Evolutionary conservation across 169 alveolate genomes (phyloP), one percentile per base, ranked within the genome.

Genomic region (Condylostoma magnum): DNA sequence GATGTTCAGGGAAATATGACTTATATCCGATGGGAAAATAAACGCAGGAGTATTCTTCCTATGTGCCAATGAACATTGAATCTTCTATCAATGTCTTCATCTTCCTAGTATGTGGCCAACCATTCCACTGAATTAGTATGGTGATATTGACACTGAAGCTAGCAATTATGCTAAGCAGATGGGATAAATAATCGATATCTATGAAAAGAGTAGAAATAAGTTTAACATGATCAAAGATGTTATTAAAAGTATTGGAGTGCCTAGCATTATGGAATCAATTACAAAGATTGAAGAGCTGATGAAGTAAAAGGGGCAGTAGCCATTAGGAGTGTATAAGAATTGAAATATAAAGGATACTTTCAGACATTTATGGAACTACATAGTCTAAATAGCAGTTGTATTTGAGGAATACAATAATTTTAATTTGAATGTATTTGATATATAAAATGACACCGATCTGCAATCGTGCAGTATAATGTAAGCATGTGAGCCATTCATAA

Each of bases 181-280:
- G 73, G 6, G n/a, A 1, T 6, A n/a, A 2, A 2, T 38, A 8
- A 22, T n/a, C 18, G 10, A 2, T 3, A 38, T 34, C 20, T 60
- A 38, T 41, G 2, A 1, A 6, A n/a, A 6, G 36, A 20, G 6
- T 8, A 60, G 22, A 2, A 8, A 15, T 20, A 15, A n/a, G 15
- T 12, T 38, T 60, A 27, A 33, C 15, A 22, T 60, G 43, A 60
- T 60, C 18, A 33, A 34, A 2, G 71, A 36, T 15, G 30, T 27
- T 12, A 36, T 60, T 38, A 41, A 41, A 27, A n/a, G 31, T 1
- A 22, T 60, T 36, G 71, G 71, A 34, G 71, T 60, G 36, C 22
- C n/a, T 60, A 38, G 31, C 6, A 6, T 60, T 15, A 1, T 60
- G 10, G 15, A 38, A 22, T 38, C 36, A n/a, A 38, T 60, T 31